Evolutionary conservation across 2,329 filamentous ascomycete genomes (phyloP), one percentile per base, ranked within the genome.

Genomic region (Nigrospora osmanthi): DNA sequence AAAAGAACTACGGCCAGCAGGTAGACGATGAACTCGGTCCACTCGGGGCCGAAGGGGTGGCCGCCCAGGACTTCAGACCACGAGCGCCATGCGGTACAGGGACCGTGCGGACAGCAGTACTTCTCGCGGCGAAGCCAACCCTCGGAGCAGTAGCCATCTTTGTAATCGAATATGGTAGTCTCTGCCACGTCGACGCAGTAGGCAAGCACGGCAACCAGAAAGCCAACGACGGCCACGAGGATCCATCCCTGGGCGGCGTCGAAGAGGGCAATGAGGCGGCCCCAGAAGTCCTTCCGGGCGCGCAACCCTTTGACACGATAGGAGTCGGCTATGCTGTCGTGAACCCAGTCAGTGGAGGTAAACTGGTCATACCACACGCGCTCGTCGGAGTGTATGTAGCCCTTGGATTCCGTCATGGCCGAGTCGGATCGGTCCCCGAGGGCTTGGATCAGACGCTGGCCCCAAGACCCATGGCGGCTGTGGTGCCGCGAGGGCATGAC

Each of bases 341-440:
- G 91, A 1, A 98, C 90, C 93, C 93, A 98, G 64, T 98, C 91
- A 45, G 89, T 96, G 7, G 88, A 95, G 6, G 89, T 95, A 59
- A 95, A 95, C 66, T 98, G 93, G 70, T 98, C 93, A 67, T 97
- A 97, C 93, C 93, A 97, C 11, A 94, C 86, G 48, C 93, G 83
- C 54, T 97, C 89, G 58, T 96, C 87, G 42, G 83, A 71, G 54
- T 81, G 83, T 11, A 85, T 66, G 5, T 80, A 83, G 32, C 73
- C 69, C 57, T 83, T 86, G 40, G 82, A 83, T 50, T 85, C 81
- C 49, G 73, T 64, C 65, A 83, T 68, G 49, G 74, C 75, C 30
- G 76, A 72, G 55, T 73, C 23, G 9, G 35, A 76, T 50, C 73
- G 70, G 56, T 76, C 81, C 47, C 67, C 70, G 46, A 87, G 69